phyloP scores from a whole-genome alignment of 768 basidiomycete genomes.

The Lentinula aciculospora region DNA sequence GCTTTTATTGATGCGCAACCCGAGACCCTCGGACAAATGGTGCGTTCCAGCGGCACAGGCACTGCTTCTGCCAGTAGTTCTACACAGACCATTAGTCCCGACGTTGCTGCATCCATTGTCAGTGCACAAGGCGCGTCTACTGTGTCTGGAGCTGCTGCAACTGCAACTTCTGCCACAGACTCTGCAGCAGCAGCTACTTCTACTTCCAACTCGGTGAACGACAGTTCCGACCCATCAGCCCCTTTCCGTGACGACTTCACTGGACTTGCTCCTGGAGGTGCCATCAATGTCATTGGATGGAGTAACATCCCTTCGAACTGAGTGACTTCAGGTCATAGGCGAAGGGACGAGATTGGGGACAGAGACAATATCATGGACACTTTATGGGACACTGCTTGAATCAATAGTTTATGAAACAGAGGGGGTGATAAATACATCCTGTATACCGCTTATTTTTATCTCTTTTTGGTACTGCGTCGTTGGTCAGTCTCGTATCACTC shows the following conservation, averaged over 20 bases:
- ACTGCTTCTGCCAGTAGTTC: conserved; percentile 15
- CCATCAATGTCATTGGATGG: conserved; percentile 44
- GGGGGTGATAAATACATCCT: conserved; percentile 17
- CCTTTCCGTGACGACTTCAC: conserved; percentile 31
- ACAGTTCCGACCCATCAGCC: conserved; percentile 19
- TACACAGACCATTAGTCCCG: conserved; percentile 26
- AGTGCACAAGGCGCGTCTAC: conserved; percentile 13
- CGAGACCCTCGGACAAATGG: conserved; percentile 45
- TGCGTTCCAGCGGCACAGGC: conserved; percentile 22
- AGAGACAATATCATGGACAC: not conserved
- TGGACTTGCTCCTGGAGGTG: conserved; percentile 36
- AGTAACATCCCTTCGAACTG: conserved; percentile 10
- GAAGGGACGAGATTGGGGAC: not conserved
- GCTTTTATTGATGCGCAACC: conserved; percentile 59
- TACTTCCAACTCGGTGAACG: conserved; percentile 12
- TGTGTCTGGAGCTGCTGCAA: conserved; percentile 14
- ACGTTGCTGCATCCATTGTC: conserved; percentile 31
- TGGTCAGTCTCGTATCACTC: not conserved
- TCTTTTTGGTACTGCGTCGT: not conserved
- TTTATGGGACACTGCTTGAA: not conserved
- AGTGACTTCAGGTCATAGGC: not conserved
- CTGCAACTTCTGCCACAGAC: conserved; percentile 16
- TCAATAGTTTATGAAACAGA: conserved; percentile 4
- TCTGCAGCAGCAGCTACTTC: conserved; percentile 14
- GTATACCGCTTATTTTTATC: conserved; percentile 13